Evolutionary conservation across 352 stramenopile genomes (phyloP), one percentile per base, ranked within the genome.

Genomic region (Globisporangium nunn): DNA sequence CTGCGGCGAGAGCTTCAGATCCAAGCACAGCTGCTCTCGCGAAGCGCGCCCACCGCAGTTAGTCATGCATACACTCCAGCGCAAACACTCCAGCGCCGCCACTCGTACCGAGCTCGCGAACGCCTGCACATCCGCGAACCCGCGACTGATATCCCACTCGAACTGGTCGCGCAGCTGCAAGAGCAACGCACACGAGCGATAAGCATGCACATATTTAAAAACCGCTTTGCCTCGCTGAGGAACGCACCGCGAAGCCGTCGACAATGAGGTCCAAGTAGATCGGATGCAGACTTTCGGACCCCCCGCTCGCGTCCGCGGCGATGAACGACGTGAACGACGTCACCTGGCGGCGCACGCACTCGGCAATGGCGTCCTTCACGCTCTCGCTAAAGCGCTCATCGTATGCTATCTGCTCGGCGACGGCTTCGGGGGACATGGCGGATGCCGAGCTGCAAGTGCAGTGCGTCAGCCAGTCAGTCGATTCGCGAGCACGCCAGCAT

Each of bases 241-340:
- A 30, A 55, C 37, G 52, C 68, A 91, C 81, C 23, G 75, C 75
- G 18, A 85, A 59, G 14, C 69, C 75, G 40, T 85, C 74, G 29
- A 91, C 75, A 23, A 91, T 75, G 50, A 91, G 62, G 61, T 91
- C 78, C 43, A 91, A 54, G 53, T 81, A 75, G 47, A 91, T 88
- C 40, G 79, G 81, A 35, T 86, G 78, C 39, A 89, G 44, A 33
- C 58, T 70, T 43, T 69, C 70, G 12, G 56, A 50, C 10, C 23
- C 23, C 23, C 52, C 61, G 17, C 31, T 18, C 17, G 54, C 31
- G 30, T 67, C 46, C 1, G 43, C 54, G 50, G 61, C 67, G 29
- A 83, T 54, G 47, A 68, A 79, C 14, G 70, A 71, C n/a, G 72
- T 74, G 62, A 87, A 91, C 11, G 67, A 66, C 31, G 85, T 56